Conservation (phyloP, 2,329 filamentous ascomycete species). For the Ophiostoma angusticollis region DNA sequence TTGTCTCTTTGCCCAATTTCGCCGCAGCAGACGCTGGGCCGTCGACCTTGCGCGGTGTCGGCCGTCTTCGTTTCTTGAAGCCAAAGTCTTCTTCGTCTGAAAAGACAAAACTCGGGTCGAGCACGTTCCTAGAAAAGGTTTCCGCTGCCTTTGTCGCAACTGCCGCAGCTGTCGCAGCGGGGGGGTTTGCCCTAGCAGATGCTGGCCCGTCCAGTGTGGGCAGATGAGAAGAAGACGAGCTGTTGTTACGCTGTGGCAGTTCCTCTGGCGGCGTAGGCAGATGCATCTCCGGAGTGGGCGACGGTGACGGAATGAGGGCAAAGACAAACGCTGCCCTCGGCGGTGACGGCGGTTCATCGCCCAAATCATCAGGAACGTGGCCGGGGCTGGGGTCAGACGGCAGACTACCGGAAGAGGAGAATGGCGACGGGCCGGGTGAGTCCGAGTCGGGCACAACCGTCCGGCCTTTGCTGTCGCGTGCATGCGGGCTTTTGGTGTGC, state of each 20-base stretch:
- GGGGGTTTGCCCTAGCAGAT: too few species aligned
- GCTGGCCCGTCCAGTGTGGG: too few species aligned
- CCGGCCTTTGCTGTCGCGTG: not conserved
- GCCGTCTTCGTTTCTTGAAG: not conserved
- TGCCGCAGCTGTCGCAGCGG: too few species aligned
- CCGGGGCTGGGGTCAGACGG: not conserved
- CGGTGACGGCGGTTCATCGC: too few species aligned
- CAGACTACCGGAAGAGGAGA: too few species aligned
- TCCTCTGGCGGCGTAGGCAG: not conserved
- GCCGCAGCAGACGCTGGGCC: too few species aligned
- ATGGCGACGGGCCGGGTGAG: not conserved
- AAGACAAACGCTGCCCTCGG: not conserved
- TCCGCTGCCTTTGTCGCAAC: not conserved
- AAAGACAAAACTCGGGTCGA: slow-evolving; percentile 20
- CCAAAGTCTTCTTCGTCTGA: slow-evolving; percentile 24
- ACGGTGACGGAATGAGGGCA: not conserved
- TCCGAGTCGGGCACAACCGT: not conserved
- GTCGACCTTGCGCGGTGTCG: not conserved
- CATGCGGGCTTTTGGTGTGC: too few species aligned
- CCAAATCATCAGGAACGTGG: not conserved
- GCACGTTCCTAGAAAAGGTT: slow-evolving; percentile 11
- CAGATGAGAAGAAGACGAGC: too few species aligned
- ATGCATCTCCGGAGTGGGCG: not conserved
- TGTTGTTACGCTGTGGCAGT: too few species aligned
- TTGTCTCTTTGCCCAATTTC: not conserved